Percentiles rank a stretch among this genome's conserved stretches.
Conservation (phyloP, 2,329 filamentous ascomycete species). For the Aspergillus sp. region DNA sequence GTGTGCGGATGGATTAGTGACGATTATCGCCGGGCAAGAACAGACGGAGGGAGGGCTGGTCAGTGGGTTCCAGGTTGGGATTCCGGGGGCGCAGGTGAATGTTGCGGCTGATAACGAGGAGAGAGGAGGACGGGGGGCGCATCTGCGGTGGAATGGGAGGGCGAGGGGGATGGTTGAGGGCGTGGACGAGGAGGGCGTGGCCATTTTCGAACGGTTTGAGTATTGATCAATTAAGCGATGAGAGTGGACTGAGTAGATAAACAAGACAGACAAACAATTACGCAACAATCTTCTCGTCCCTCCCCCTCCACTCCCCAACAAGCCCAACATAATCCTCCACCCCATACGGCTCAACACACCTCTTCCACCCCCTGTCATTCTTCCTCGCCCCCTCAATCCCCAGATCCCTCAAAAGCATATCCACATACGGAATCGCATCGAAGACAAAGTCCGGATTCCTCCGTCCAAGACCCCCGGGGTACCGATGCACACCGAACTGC, state of each 20-base stretch:
- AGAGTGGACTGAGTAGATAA: too few species aligned
- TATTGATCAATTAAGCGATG: neutral
- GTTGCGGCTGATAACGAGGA: constrained; percentile 11
- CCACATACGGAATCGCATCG: constrained; percentile 72
- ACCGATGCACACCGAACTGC: constrained; percentile 69
- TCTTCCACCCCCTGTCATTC: constrained; percentile 24
- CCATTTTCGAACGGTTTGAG: constrained; percentile 27
- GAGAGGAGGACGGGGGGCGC: constrained; percentile 13
- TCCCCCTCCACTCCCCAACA: constrained; percentile 40
- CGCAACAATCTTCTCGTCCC: neutral
- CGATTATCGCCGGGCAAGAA: constrained; percentile 8
- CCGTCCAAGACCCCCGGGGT: constrained; percentile 59
- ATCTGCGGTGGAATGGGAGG: constrained; percentile 25
- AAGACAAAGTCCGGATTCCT: constrained; percentile 66
- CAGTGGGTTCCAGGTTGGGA: constrained; percentile 13
- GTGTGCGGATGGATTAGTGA: constrained; percentile 22
- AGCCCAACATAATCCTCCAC: constrained; percentile 42
- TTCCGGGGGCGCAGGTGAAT: constrained; percentile 12
- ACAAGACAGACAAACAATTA: neutral
- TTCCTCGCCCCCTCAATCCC: constrained; percentile 53
- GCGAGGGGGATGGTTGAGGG: constrained; percentile 12
- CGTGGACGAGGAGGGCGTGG: constrained; percentile 16
- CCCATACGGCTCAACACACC: constrained; percentile 40
- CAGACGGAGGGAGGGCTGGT: constrained; percentile 7
- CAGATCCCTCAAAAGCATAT: constrained; percentile 66